Evolutionary conservation across 2,329 filamentous ascomycete genomes (phyloP), one percentile per base, ranked within the genome.

Genomic region (Diplodia corticola): DNA sequence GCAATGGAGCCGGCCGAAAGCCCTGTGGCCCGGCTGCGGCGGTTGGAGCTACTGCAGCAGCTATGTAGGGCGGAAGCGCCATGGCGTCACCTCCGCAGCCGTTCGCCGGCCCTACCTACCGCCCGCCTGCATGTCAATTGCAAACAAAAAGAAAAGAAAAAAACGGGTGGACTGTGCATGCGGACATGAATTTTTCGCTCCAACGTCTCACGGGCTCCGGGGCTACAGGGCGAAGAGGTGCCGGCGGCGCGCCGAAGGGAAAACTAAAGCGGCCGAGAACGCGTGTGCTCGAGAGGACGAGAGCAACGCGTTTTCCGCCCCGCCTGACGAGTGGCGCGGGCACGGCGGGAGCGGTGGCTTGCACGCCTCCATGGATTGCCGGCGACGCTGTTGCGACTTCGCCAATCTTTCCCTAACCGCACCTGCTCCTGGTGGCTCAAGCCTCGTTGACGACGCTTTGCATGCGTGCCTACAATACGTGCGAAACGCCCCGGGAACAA

Each of bases 1-100:
- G 30, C 9, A 33, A 17, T 33, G 53, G 53, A 55, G 37, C 6
- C 24, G 54, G 10, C 54, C 54, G 54, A 59, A 20, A n/a, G 17
- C n/a, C 28, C 33, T 30, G n/a, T 22, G 30, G 17, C n/a, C 28
- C 33, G 51, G n/a, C 33, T 33, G 53, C 28, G 24, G 35, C 37
- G 35, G 54, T 28, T 59, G 37, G n/a, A 15, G 12, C 40, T 49
- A 49, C 12, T 24, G 37, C 37, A 20, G 37, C 12, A 30, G 35
- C n/a, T n/a, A n/a, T n/a, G 24, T 9, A 10, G 51, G 24, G 33
- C 15, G 49, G 37, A 48, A 10, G 44, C 40, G 57, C 40, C 57
- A 61, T 61, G 57, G 57, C 57, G 57, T 61, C 57, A 61, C 57
- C 33, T 61, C 28, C 57, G 40, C 40, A 46, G 46, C 24, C 37